phyloP scores from a whole-genome alignment of 371 early-diverging fungal genomes.

The Basidiobolus heterosporus region DNA sequence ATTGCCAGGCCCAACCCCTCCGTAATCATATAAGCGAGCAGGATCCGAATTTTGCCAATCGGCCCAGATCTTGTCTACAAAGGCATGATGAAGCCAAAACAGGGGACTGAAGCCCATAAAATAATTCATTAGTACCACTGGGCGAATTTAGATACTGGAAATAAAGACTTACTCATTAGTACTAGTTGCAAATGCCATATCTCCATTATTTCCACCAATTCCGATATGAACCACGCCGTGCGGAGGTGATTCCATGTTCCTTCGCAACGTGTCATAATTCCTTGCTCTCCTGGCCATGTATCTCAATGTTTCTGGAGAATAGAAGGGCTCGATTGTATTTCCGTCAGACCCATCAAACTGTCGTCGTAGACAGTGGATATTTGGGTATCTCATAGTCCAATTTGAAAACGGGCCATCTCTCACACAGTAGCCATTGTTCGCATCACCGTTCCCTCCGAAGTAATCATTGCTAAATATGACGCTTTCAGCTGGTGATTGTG shows the following conservation, averaged over 20 bases:
- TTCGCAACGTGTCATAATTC: conserved; percentile 16
- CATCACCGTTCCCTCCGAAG: conserved; percentile 12
- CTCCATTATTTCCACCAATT: conserved; percentile 9
- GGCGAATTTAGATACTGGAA: not conserved
- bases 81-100: conserved; percentile 37
- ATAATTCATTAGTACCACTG: not conserved
- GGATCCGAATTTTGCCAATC: conserved; percentile 15
- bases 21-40: too few species aligned
- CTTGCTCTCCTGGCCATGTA: conserved; percentile 6
- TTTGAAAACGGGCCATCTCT: conserved; percentile 5
- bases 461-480: conserved; percentile 1
- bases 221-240: conserved; percentile 22
- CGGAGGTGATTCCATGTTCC: conserved; percentile 17
- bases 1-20: too few species aligned
- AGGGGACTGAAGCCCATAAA: conserved; percentile 13
- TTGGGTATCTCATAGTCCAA: conserved; percentile 6
- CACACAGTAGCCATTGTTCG: conserved; percentile 5
- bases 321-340: conserved; percentile 12
- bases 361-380: conserved; percentile 12
- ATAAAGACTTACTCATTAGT: not conserved
- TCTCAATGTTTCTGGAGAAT: conserved; percentile 9
- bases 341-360: conserved; percentile 1
- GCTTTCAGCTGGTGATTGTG: conserved; percentile 6
- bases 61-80: conserved; percentile 30
- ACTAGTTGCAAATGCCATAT: not conserved